These are phyloP conservation scores for Candida tropicalis DNA, from an alignment of 1,139 yeast genomes.

Conservation along the genomic window DNA sequence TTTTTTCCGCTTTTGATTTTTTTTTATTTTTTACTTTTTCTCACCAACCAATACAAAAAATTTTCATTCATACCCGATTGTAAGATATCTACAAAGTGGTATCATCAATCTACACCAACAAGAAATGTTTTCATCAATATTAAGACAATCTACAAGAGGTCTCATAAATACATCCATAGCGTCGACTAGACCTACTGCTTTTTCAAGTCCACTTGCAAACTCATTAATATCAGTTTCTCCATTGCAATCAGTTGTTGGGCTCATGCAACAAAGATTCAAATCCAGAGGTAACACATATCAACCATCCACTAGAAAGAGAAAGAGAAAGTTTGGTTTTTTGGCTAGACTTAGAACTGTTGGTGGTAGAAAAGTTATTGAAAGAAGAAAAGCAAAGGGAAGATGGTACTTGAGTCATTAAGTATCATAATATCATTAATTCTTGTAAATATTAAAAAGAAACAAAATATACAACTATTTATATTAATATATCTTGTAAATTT, in stretches of 20 bases:
- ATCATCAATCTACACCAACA: background rate
- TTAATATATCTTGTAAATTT: background rate
- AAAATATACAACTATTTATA: background rate
- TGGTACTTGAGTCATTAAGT: slow-evolving; percentile 82
- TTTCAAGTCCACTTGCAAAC: slow-evolving; percentile 3
- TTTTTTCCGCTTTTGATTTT: background rate
- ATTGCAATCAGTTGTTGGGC: slow-evolving; percentile 32
- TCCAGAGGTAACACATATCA: slow-evolving; percentile 94
- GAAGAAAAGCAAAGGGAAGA: slow-evolving; percentile 88
- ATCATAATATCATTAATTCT: background rate
- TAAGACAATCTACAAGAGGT: slow-evolving; percentile 14
- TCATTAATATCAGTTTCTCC: slow-evolving; percentile 17
- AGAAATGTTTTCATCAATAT: slow-evolving; percentile 15
- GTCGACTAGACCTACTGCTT: slow-evolving; percentile 9
- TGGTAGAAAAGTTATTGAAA: slow-evolving; percentile 77
- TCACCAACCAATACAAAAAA: background rate
- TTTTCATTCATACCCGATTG: background rate
- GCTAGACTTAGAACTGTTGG: slow-evolving; percentile 80
- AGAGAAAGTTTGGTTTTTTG: slow-evolving; percentile 87
- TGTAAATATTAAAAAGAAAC: slow-evolving; percentile 13
- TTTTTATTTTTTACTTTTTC: background rate
- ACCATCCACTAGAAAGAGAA: slow-evolving; percentile 88
- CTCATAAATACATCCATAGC: slow-evolving; percentile 5
- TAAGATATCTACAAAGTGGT: too few relatives aligned
- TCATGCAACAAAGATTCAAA: slow-evolving; percentile 71